phyloP scores from a whole-genome alignment of 306 rosid species.

The Vachellia pachyceras region DNA sequence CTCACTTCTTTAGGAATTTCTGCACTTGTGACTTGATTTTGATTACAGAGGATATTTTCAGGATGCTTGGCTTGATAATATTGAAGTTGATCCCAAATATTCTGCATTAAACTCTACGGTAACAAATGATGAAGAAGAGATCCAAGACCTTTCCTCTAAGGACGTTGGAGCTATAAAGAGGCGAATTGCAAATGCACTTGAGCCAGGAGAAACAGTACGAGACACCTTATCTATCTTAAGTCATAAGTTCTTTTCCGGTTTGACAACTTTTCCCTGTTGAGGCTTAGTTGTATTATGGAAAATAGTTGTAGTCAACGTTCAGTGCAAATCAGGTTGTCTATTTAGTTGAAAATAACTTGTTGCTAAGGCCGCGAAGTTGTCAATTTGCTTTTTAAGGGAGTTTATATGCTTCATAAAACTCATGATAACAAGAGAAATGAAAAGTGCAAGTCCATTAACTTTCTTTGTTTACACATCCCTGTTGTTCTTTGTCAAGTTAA shows the following conservation, averaged over 20 bases:
- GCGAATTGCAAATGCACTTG: conserved; percentile 79
- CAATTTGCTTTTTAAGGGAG: conserved; percentile 24
- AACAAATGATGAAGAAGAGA: conserved; percentile 54
- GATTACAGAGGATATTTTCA: conserved; percentile 44
- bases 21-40: not conserved
- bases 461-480: not conserved
- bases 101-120: conserved; percentile 50
- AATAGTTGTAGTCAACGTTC: not conserved
- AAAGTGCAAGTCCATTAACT: not conserved
- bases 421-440: not conserved
- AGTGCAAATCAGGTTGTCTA: not conserved
- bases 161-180: conserved; percentile 80
- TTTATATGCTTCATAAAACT: conserved; percentile 12
- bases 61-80: conserved; percentile 95
- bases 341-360: too few species aligned
- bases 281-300: conserved; percentile 1
- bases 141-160: conserved; percentile 65
- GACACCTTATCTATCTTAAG: conserved; percentile 13
- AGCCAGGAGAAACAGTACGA: conserved; percentile 80
- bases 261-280: conserved; percentile 25
- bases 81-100: conserved; percentile 75
- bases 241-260: conserved; percentile 15
- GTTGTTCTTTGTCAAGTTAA: conserved; percentile 13
- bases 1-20: not conserved
- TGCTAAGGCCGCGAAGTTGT: conserved; percentile 23